Conservation (phyloP, 2,329 filamentous ascomycete genomes). For the Paraphoma chrysanthemicola region DNA sequence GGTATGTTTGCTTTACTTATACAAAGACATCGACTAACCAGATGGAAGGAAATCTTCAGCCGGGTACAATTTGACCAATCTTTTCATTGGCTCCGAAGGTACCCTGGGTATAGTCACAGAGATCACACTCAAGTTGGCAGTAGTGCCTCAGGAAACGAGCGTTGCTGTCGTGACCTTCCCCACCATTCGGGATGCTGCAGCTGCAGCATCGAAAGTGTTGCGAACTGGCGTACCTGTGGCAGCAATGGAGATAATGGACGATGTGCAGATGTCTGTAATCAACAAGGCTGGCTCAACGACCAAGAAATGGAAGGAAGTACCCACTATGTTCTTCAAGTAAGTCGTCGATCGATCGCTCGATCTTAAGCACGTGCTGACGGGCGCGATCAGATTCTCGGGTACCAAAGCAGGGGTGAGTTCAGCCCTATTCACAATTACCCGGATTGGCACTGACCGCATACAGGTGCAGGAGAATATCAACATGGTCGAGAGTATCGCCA, state of each 20-base stretch:
- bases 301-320: conserved; percentile 75
- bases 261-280: conserved; percentile 84
- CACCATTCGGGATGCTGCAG: conserved; percentile 75
- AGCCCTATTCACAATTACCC: conserved; percentile 21
- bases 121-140: conserved; percentile 79
- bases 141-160: conserved; percentile 76
- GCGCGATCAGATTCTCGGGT: conserved; percentile 66
- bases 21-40: conserved; percentile 7
- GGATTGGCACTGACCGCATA: conserved; percentile 37
- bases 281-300: conserved; percentile 75
- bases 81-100: conserved; percentile 84
- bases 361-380: conserved; percentile 28
- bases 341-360: conserved; percentile 17
- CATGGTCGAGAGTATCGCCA: conserved; percentile 72
- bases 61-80: conserved; percentile 80
- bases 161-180: conserved; percentile 84
- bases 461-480: conserved; percentile 76
- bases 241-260: conserved; percentile 87
- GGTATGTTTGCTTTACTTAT: conserved; percentile 44
- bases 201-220: conserved; percentile 78
- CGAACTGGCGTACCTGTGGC: conserved; percentile 75
- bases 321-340: conserved; percentile 83
- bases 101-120: conserved; percentile 83
- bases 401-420: conserved; percentile 67
- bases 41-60: conserved; percentile 71